A percentile compares a stretch with the other conserved stretches of the same genome.
Evolutionary conservation across 768 basidiomycete genomes (phyloP).

Genomic region (Chlorophyllum brunneum): DNA sequence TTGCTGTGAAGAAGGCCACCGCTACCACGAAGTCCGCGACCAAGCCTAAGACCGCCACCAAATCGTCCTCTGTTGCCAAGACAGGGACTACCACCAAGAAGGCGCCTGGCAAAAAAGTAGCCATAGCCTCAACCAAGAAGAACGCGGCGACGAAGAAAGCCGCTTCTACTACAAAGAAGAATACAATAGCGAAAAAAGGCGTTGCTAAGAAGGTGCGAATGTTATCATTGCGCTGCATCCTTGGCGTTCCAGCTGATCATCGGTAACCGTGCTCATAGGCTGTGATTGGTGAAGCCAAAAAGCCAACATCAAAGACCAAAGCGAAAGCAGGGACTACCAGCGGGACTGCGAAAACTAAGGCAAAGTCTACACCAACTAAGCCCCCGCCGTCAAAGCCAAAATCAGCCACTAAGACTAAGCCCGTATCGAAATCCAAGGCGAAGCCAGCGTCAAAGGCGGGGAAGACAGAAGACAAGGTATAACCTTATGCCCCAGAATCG

Average conservation of each 20-base stretch:
- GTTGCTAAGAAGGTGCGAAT: conserved; percentile 52
- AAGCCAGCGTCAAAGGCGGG: conserved; percentile 31
- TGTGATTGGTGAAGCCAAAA: conserved; percentile 36
- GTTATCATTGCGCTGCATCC: neutral
- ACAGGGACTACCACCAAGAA: conserved; percentile 18
- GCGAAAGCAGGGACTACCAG: conserved; percentile 21
- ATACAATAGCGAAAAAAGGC: conserved; percentile 29
- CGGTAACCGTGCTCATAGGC: conserved; percentile 22
- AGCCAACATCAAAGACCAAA: conserved; percentile 29
- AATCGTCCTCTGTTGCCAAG: conserved; percentile 19
- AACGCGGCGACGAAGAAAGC: conserved; percentile 21
- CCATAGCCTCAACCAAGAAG: conserved; percentile 11
- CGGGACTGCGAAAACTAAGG: conserved; percentile 29
- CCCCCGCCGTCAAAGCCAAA: conserved; percentile 23
- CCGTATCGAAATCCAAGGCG: conserved; percentile 19
- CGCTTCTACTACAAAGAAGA: conserved; percentile 17
- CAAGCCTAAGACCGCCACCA: conserved; percentile 15
- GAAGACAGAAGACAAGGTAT: conserved; percentile 19
- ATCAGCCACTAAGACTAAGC: conserved; percentile 27
- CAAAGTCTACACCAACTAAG: conserved; percentile 20
- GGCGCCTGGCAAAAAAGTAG: conserved; percentile 14
- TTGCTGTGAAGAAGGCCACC: conserved; percentile 17
- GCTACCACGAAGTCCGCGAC: conserved; percentile 16
- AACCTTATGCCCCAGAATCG: neutral
- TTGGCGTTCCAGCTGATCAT: neutral